phyloP scores from a whole-genome alignment of 2,329 filamentous ascomycete species.

The Epichloe uncinata region DNA sequence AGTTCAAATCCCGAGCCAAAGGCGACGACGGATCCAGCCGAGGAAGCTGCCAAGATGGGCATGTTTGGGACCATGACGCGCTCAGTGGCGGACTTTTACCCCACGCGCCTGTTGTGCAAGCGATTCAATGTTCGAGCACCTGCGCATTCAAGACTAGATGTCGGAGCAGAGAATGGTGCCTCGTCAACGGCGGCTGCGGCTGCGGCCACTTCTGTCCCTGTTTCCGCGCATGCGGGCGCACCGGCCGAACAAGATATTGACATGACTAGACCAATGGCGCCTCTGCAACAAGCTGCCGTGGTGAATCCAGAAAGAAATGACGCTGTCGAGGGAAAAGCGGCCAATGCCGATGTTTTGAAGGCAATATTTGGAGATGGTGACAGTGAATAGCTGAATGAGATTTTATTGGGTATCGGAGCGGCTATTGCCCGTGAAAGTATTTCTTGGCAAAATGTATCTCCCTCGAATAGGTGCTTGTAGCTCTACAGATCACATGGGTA shows the following conservation, averaged over 20 bases:
- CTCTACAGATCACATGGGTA: too few species aligned
- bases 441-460: too few species aligned
- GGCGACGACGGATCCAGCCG: constrained; percentile 50
- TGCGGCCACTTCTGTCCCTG: neutral
- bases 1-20: constrained; percentile 21
- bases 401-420: too few species aligned
- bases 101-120: constrained; percentile 80
- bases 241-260: neutral
- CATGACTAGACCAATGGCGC: neutral
- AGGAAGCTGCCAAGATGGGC: constrained; percentile 74
- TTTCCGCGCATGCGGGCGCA: neutral
- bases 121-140: constrained; percentile 80
- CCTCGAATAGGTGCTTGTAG: too few species aligned
- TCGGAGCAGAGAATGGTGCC: constrained; percentile 18
- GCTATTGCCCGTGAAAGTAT: too few species aligned
- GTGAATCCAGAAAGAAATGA: constrained; percentile 61
- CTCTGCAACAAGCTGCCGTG: constrained; percentile 9
- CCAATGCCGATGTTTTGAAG: constrained; percentile 71
- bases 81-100: constrained; percentile 57
- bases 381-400: constrained; percentile 35
- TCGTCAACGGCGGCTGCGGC: neutral
- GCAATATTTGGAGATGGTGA: constrained; percentile 89
- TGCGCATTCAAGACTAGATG: constrained; percentile 46
- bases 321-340: constrained; percentile 53
- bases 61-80: constrained; percentile 91